Percentiles rank a stretch among this genome's conserved stretches.
These are phyloP conservation scores for Aspergillus sp. DNA, from an alignment of 2,329 filamentous ascomycete genomes.

Conservation along the genomic window DNA sequence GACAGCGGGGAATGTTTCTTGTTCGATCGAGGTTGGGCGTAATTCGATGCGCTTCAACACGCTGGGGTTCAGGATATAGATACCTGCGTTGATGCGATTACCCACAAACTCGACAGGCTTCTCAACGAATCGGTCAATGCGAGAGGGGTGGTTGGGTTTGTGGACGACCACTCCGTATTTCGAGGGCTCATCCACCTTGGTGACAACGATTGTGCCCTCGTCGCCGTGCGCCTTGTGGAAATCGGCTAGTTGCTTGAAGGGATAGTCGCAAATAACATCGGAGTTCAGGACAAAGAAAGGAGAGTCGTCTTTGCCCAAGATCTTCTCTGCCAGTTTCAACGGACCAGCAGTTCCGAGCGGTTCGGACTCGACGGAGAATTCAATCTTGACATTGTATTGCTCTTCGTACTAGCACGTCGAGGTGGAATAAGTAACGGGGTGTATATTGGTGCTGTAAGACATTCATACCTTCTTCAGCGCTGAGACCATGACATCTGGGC, in stretches of 20 bases:
- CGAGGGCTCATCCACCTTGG: conserved; percentile 97
- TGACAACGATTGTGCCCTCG: conserved; percentile 97
- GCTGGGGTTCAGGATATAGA: conserved; percentile 96
- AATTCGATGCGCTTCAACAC: conserved; percentile 91
- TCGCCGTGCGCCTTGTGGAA: conserved; percentile 94
- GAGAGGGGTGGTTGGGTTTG: conserved; percentile 86
- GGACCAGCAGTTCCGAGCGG: conserved; percentile 94
- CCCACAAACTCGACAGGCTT: conserved; percentile 98
- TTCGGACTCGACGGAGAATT: conserved; percentile 95
- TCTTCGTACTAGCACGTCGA: conserved; percentile 71
- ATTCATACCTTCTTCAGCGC: conserved; percentile 78
- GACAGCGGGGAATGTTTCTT: conserved; percentile 97
- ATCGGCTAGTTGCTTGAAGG: conserved; percentile 83
- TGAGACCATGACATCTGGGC: conserved; percentile 96
- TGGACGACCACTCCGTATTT: conserved; percentile 99
- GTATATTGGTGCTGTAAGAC: not conserved
- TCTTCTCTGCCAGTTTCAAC: conserved; percentile 90
- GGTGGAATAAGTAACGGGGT: conserved; percentile 6
- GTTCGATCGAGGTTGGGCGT: conserved; percentile 95
- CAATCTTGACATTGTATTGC: conserved; percentile 91
- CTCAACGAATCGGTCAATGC: conserved; percentile 98
- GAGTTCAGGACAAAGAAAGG: conserved; percentile 99
- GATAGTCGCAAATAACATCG: conserved; percentile 97
- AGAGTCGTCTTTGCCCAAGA: conserved; percentile 87
- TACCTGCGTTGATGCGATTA: conserved; percentile 97